These are phyloP conservation scores for Protomyces macrosporus DNA, from an alignment of 1,139 yeast genomes.

Conservation along the genomic window DNA sequence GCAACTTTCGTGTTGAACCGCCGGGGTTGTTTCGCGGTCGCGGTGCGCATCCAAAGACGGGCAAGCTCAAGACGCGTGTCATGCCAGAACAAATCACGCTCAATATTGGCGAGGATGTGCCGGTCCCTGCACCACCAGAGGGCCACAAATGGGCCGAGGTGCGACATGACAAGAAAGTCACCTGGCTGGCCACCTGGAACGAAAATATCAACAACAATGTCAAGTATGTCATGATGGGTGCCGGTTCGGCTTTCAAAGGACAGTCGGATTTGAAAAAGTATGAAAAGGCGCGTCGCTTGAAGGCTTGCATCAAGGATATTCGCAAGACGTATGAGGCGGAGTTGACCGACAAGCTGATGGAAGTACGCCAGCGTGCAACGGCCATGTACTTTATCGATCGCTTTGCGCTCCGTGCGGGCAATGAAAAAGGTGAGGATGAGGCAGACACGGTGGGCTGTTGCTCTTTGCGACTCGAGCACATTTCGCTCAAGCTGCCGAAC, in stretches of 20 bases:
- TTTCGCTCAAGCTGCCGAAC: constrained; percentile 78
- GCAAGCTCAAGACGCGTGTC: constrained; percentile 65
- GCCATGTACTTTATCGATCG: constrained; percentile 90
- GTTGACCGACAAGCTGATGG: constrained; percentile 71
- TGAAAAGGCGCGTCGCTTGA: constrained; percentile 81
- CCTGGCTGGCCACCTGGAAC: constrained; percentile 97
- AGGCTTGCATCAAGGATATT: constrained; percentile 52
- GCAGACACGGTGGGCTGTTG: constrained; percentile 99
- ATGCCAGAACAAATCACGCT: constrained; percentile 82
- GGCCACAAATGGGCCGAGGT: constrained; percentile 92
- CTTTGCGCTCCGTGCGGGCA: constrained; percentile 97
- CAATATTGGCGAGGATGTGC: constrained; percentile 67
- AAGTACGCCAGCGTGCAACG: constrained; percentile 85
- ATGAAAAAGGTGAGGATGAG: constrained; percentile 94
- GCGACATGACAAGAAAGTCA: constrained; percentile 79
- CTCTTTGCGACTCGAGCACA: constrained; percentile 83
- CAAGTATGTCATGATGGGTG: constrained; percentile 88
- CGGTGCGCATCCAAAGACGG: constrained; percentile 96
- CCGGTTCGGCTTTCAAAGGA: constrained; percentile 85
- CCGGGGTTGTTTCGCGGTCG: constrained; percentile 95
- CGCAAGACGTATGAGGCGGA: constrained; percentile 68
- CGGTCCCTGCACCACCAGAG: constrained; percentile 73
- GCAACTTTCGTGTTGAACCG: constrained; percentile 90
- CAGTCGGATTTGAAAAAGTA: constrained; percentile 85
- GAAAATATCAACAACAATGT: constrained; percentile 80